phyloP scores from a whole-genome alignment of 768 basidiomycete genomes.

The Leccinum subgranulosum region DNA sequence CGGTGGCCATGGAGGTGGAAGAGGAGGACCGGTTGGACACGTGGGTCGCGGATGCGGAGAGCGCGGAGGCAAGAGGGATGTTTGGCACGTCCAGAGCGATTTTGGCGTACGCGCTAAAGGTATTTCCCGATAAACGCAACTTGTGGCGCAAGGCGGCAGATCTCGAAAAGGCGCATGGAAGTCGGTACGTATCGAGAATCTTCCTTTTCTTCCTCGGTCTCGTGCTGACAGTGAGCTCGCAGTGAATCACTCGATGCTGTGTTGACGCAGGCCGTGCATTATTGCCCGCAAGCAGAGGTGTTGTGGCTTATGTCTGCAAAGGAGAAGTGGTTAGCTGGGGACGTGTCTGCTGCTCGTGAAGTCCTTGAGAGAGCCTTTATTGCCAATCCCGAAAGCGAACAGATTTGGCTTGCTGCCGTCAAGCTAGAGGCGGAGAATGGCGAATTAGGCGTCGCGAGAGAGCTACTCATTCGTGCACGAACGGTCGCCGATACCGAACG shows the following conservation, averaged over 20 bases:
- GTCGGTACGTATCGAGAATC: constrained; percentile 46
- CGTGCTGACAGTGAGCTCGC: constrained; percentile 7
- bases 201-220: background rate
- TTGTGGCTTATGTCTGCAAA: constrained; percentile 99
- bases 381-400: constrained; percentile 94
- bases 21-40: constrained; percentile 90
- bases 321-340: constrained; percentile 90
- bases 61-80: constrained; percentile 66
- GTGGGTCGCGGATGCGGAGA: constrained; percentile 91
- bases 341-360: constrained; percentile 87
- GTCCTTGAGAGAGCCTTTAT: constrained; percentile 89
- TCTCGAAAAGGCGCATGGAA: constrained; percentile 89
- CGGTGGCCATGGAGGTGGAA: constrained; percentile 89
- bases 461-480: constrained; percentile 84
- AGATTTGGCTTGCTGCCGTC: constrained; percentile 96
- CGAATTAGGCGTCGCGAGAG: constrained; percentile 80
- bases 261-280: constrained; percentile 76
- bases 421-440: constrained; percentile 97
- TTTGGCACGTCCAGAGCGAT: constrained; percentile 86
- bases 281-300: constrained; percentile 94
- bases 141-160: constrained; percentile 92
- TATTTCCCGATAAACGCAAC: constrained; percentile 81
- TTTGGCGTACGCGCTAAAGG: constrained; percentile 85
- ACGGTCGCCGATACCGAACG: constrained; percentile 90
- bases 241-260: constrained; percentile 82